Evolutionary conservation across 805 yeast genomes (phyloP).

Genomic region (Pichia rugopelliculosa): DNA sequence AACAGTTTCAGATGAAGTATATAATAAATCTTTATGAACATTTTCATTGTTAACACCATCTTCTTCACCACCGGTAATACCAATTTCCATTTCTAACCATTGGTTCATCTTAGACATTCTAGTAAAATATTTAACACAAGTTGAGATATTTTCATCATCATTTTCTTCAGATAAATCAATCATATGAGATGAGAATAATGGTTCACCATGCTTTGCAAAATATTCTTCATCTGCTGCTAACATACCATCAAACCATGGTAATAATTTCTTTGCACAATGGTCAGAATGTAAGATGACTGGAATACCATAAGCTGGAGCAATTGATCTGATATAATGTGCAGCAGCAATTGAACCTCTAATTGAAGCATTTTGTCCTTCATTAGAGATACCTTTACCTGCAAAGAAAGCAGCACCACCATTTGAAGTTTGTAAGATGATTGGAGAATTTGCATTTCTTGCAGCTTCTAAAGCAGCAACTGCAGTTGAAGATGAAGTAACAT

Average conservation of each 20-base stretch:
- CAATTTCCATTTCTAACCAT: constrained; percentile 99
- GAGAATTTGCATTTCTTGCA: constrained; percentile 89
- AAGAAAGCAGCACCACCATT: constrained; percentile 99
- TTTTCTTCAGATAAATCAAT: constrained; percentile 94
- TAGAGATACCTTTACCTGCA: constrained; percentile 98
- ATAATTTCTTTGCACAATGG: constrained; percentile 97
- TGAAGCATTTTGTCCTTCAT: constrained; percentile 89
- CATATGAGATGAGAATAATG: constrained; percentile 98
- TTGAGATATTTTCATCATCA: constrained; percentile 91
- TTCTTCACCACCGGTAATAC: constrained; percentile 99
- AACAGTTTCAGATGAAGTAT: constrained; percentile 94
- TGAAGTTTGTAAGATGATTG: constrained; percentile 94
- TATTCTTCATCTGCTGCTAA: constrained; percentile 92
- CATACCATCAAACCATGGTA: constrained; percentile 99
- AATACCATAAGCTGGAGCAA: constrained; percentile 94
- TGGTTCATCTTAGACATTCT: constrained; percentile 92
- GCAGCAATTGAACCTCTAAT: constrained; percentile 94
- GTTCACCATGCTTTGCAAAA: constrained; percentile 81
- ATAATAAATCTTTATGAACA: constrained; percentile 77
- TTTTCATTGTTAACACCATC: constrained; percentile 99
- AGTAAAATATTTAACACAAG: constrained; percentile 90
- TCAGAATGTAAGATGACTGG: constrained; percentile 97
- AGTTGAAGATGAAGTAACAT: constrained; percentile 96
- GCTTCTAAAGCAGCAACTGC: constrained; percentile 96
- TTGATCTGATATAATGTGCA: constrained; percentile 92